These are phyloP conservation scores for Ilyonectria robusta DNA, from an alignment of 2,329 filamentous ascomycete genomes.

Conservation along the genomic window DNA sequence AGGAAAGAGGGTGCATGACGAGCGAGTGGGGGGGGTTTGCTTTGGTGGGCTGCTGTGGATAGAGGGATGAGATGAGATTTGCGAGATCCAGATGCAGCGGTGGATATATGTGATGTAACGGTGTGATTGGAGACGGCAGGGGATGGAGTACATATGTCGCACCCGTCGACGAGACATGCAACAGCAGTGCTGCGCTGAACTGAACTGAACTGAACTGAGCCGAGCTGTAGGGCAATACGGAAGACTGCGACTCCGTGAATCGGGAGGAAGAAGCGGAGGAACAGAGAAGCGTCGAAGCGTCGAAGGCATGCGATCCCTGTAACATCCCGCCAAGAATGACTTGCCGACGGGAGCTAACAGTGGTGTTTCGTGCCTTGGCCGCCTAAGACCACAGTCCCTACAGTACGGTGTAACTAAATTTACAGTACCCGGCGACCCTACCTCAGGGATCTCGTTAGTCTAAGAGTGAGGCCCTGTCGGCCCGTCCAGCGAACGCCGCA, in stretches of 20 bases:
- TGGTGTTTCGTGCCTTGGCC: constrained; percentile 8
- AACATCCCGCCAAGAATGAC: constrained; percentile 11
- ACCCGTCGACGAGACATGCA: not conserved
- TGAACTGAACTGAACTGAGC: not conserved
- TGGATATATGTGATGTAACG: constrained; percentile 17
- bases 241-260: not conserved
- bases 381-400: constrained; percentile 3
- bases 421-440: not conserved
- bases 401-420: not conserved
- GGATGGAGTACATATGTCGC: not conserved
- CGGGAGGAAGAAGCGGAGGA: too few relatives aligned
- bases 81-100: constrained; percentile 20
- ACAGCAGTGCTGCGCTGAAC: not conserved
- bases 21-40: not conserved
- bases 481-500: not conserved
- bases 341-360: constrained; percentile 21
- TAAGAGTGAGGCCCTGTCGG: not conserved
- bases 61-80: constrained; percentile 19
- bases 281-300: not conserved
- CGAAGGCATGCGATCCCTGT: constrained; percentile 8
- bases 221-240: not conserved
- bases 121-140: constrained; percentile 9
- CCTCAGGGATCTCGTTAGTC: not conserved
- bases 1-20: not conserved
- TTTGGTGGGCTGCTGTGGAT: not conserved